These are phyloP conservation scores for Trichoderma erinaceum DNA, from an alignment of 495 filamentous ascomycete species.

Conservation along the genomic window DNA sequence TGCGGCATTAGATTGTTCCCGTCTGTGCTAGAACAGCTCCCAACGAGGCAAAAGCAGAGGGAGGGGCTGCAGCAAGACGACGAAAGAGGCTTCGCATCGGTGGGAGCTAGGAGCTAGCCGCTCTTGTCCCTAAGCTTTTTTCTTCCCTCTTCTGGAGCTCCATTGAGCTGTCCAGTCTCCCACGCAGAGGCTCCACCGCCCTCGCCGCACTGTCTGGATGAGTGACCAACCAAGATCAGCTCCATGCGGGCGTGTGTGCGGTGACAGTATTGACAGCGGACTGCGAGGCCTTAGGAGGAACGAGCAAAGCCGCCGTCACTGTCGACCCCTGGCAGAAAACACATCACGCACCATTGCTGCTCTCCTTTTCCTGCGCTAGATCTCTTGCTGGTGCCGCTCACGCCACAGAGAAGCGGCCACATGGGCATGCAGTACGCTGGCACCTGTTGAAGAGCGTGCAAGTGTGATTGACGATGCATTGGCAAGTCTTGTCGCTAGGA, in stretches of 20 bases:
- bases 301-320: background rate
- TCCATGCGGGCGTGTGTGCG: conserved; percentile 8
- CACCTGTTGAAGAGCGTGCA: background rate
- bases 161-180: background rate
- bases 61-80: background rate
- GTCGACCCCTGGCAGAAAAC: background rate
- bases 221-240: background rate
- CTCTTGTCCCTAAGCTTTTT: background rate
- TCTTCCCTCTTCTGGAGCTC: background rate
- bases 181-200: background rate
- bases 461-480: background rate
- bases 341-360: background rate
- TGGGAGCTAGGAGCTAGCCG: background rate
- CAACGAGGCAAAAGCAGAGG: background rate
- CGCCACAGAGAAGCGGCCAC: conserved; percentile 3
- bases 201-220: background rate
- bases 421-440: background rate
- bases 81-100: conserved; percentile 7
- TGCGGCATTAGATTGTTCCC: background rate
- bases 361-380: conserved; percentile 7
- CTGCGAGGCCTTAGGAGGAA: background rate
- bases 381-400: background rate
- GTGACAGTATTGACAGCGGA: conserved; percentile 8
- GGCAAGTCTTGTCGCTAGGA: background rate
- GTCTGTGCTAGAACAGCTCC: background rate